Percentiles rank a stretch among this genome's conserved stretches.
These are phyloP conservation scores for Rasamsonia emersonii DNA, from an alignment of 2,329 filamentous ascomycete genomes.

Conservation along the genomic window DNA sequence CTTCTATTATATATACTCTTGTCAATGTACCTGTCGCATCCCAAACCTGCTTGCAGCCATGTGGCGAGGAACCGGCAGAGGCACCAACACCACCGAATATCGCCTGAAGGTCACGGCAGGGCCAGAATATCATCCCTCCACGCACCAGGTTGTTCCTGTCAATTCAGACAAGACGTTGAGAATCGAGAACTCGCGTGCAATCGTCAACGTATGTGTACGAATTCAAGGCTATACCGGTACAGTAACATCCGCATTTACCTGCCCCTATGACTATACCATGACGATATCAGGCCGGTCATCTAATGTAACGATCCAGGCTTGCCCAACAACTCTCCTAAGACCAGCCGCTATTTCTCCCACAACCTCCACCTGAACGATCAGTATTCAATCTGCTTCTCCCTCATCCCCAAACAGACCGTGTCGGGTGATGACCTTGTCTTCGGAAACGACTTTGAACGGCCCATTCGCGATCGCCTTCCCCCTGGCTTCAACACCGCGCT, in stretches of 20 bases:
- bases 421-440: conserved; percentile 70
- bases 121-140: conserved; percentile 60
- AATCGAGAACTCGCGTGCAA: conserved; percentile 56
- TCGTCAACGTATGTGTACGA: conserved; percentile 63
- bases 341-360: conserved; percentile 68
- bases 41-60: too few species aligned
- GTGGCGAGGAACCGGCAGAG: neutral
- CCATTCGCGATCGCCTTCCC: conserved; percentile 77
- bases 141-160: conserved; percentile 66
- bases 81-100: conserved; percentile 40
- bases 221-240: conserved; percentile 53
- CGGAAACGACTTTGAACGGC: conserved; percentile 90
- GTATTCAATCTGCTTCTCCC: conserved; percentile 74
- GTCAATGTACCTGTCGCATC: too few species aligned
- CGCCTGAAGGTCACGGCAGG: conserved; percentile 76
- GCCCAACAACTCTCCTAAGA: conserved; percentile 58
- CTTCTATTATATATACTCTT: too few species aligned
- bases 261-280: neutral
- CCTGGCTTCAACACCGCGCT: conserved; percentile 80
- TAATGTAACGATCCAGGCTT: conserved; percentile 44
- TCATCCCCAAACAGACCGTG: conserved; percentile 62
- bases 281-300: neutral
- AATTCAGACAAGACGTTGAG: conserved; percentile 57
- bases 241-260: neutral
- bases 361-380: conserved; percentile 65